phyloP scores from a whole-genome alignment of 768 basidiomycete species.

The Hemileccinum rubropunctum region DNA sequence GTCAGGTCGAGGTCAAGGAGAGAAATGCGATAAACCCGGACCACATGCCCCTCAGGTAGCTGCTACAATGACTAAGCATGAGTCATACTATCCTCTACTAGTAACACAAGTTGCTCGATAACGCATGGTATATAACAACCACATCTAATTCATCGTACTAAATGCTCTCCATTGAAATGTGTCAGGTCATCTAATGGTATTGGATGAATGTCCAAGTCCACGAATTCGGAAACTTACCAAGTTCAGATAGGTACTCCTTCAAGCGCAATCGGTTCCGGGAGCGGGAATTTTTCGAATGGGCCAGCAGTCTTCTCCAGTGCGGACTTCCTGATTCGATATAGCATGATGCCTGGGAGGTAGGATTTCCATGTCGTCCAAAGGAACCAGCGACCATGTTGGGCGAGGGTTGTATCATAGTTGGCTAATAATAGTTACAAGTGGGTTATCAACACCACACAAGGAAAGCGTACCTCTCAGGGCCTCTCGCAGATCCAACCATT shows the following conservation, averaged over 20 bases:
- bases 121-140: neutral
- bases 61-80: constrained; percentile 24
- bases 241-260: constrained; percentile 16
- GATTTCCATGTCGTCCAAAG: constrained; percentile 67
- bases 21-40: neutral
- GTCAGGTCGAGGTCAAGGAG: constrained; percentile 9
- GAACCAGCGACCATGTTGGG: constrained; percentile 65
- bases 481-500: constrained; percentile 62
- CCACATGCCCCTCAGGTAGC: constrained; percentile 1
- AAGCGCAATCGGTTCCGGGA: constrained; percentile 24
- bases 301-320: constrained; percentile 52
- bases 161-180: neutral
- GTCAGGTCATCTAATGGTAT: neutral
- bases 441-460: neutral
- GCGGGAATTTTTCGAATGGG: constrained; percentile 43
- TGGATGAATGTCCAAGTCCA: neutral
- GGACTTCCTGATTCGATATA: constrained; percentile 27
- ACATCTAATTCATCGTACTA: neutral
- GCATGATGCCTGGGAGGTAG: constrained; percentile 49
- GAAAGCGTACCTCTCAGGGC: constrained; percentile 49
- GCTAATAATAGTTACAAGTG: constrained; percentile 37
- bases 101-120: too few relatives aligned
- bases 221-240: neutral
- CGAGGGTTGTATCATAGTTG: constrained; percentile 64
- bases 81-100: constrained; percentile 8